Evolutionary conservation across 2,329 filamentous ascomycete species (phyloP).

Genomic region (Lecanicillium sp.): DNA sequence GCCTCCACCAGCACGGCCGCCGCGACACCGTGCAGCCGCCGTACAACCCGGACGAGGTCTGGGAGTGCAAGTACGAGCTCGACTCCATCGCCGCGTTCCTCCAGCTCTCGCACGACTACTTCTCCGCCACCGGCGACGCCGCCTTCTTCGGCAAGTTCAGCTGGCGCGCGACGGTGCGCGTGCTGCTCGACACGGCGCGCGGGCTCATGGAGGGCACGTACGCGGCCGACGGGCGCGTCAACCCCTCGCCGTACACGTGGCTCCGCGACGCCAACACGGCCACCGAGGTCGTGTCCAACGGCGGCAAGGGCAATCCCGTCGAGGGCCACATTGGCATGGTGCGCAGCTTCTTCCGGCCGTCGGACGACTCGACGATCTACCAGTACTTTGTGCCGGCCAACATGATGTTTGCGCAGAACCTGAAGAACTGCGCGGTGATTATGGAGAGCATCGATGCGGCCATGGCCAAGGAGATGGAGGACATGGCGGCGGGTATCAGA

Average conservation of each 20-base stretch:
- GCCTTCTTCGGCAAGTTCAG: slow-evolving; percentile 66
- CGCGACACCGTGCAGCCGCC: slow-evolving; percentile 56
- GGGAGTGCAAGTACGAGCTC: slow-evolving; percentile 95
- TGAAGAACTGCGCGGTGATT: slow-evolving; percentile 43
- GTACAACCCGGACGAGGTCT: slow-evolving; percentile 65
- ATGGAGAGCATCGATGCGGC: slow-evolving; percentile 41
- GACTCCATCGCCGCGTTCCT: slow-evolving; percentile 87
- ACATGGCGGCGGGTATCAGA: slow-evolving; percentile 50
- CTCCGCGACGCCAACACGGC: slow-evolving; percentile 63
- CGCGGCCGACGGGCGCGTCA: slow-evolving; percentile 48
- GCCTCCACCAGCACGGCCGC: slow-evolving; percentile 6
- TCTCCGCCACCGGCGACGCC: slow-evolving; percentile 63
- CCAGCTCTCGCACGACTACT: slow-evolving; percentile 73
- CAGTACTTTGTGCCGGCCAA: slow-evolving; percentile 88
- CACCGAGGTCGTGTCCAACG: slow-evolving; percentile 75
- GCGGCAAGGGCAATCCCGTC: slow-evolving; percentile 74
- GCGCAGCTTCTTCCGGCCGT: slow-evolving; percentile 82
- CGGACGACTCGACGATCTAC: slow-evolving; percentile 79
- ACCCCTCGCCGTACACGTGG: slow-evolving; percentile 65
- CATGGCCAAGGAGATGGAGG: slow-evolving; percentile 52
- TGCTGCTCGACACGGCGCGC: slow-evolving; percentile 61
- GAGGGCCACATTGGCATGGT: slow-evolving; percentile 74
- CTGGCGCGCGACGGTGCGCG: slow-evolving; percentile 68
- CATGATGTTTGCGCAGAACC: slow-evolving; percentile 69
- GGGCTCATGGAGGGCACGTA: slow-evolving; percentile 73